Evolutionary conservation across 106 monocot species (phyloP).

Genomic region (Dendrobium nobile): DNA sequence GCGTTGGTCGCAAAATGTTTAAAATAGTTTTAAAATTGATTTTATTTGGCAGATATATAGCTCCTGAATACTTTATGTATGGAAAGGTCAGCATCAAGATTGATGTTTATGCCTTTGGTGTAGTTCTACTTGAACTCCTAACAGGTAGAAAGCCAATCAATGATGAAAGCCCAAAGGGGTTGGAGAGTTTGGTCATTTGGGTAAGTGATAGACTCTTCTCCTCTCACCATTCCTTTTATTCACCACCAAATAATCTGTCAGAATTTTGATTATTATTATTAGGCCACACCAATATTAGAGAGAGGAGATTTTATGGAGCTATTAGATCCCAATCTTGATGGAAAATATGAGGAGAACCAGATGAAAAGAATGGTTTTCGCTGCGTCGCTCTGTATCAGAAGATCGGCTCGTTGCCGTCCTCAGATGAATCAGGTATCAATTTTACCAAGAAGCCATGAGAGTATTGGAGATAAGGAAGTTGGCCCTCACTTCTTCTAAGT

Average conservation of each 20-base stretch:
- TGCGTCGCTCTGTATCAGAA: constrained; percentile 62
- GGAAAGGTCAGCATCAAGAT: constrained; percentile 79
- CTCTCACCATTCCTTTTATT: not conserved
- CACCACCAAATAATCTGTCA: too few relatives aligned
- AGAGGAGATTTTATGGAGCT: constrained; percentile 47
- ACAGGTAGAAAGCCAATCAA: constrained; percentile 71
- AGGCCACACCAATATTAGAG: constrained; percentile 61
- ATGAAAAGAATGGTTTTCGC: constrained; percentile 51
- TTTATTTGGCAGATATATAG: constrained; percentile 47
- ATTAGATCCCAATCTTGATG: constrained; percentile 55
- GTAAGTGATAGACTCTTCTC: constrained; percentile 25
- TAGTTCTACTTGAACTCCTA: constrained; percentile 78
- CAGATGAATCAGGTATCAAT: constrained; percentile 52
- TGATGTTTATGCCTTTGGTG: constrained; percentile 88
- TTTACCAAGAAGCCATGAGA: not conserved
- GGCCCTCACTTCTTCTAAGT: too few relatives aligned
- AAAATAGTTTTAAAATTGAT: not conserved
- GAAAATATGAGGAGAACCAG: constrained; percentile 44
- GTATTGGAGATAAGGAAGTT: too few relatives aligned
- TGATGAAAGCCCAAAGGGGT: constrained; percentile 46
- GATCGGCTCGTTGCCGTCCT: constrained; percentile 64
- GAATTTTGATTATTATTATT: not conserved
- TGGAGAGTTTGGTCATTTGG: constrained; percentile 84
- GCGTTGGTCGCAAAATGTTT: not conserved
- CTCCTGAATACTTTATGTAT: constrained; percentile 90